Evolutionary conservation across 768 basidiomycete species (phyloP).

Genomic region (Paxillus involutus): DNA sequence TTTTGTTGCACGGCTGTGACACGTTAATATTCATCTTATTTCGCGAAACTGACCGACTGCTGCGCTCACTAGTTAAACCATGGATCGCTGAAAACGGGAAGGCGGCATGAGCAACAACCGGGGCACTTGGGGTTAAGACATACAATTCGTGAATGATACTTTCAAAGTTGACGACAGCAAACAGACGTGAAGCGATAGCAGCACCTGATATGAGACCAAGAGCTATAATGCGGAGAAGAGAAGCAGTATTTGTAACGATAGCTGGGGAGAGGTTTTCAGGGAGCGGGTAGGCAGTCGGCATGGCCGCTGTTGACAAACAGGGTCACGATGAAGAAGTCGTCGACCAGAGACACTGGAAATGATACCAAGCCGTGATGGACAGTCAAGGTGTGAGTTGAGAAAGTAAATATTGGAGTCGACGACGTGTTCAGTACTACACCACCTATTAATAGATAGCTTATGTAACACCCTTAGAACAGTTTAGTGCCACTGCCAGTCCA

Average conservation of each 20-base stretch:
- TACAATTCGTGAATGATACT: conserved; percentile 99
- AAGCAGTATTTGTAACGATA: conserved; percentile 84
- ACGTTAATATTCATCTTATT: conserved; percentile 1
- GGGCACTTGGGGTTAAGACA: conserved; percentile 30
- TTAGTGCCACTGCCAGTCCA: too few relatives aligned
- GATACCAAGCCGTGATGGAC: not conserved
- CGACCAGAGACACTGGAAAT: not conserved
- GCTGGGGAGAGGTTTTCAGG: conserved; percentile 67
- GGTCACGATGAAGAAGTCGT: not conserved
- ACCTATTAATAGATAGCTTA: conserved; percentile 4
- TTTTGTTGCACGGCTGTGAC: conserved; percentile 81
- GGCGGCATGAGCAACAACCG: not conserved
- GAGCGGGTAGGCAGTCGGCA: conserved; percentile 73
- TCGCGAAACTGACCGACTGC: not conserved
- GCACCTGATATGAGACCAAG: conserved; percentile 90
- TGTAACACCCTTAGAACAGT: conserved; percentile 12
- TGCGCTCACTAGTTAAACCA: conserved; percentile 97
- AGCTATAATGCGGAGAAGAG: conserved; percentile 87
- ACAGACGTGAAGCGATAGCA: conserved; percentile 93
- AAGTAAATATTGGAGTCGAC: conserved; percentile 16
- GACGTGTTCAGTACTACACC: conserved; percentile 20
- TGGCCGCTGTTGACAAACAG: conserved; percentile 42
- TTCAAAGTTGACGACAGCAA: conserved; percentile 97
- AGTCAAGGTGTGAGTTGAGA: not conserved
- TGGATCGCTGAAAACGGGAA: conserved; percentile 66